Base-by-base conservation (phyloP, 306 rosid genomes). In the Cucurbita pepo region DNA sequence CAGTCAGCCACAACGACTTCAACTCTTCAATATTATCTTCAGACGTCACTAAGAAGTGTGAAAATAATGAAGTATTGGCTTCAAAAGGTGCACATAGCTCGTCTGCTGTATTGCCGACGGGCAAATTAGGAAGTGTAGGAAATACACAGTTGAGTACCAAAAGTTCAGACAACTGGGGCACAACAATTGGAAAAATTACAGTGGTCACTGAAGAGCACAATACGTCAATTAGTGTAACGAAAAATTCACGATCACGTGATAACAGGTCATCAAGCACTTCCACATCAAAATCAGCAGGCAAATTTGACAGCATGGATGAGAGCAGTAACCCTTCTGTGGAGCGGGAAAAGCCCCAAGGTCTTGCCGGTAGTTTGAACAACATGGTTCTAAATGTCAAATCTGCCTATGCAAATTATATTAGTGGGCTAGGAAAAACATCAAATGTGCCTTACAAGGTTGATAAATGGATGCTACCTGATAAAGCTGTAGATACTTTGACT, bases 381-480 rank as follows among this genome's bases (percentile, higher is more conserved):
- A 57, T 72, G 79, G 64, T 56, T 81, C 48, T 75, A 7, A 81
- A 86, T 82, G 89, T 50, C 60, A 85, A 84, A 76, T 84, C 87
- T 71, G 84, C 84, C 80, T 79, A 56, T 78, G 82, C 86, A 60
- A 84, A 78, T 79, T 79, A 75, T 78, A 77, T 77, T 75, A 80
- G 73, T 64, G 65, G 81, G 67, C 81, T 69, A 72, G 83, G 78
- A 77, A 44, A 84, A 67, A 69, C 30, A 58, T 71, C 86, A 13
- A 82, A 64, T 37, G 78, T 54, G 21, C 81, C 88, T 75, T 91
- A 81, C 74, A 87, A 85, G 79, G 87, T 89, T 41, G 99, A 94
- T 80, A 85, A 85, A 54, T 94, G 99, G 99, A 88, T 91, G 99
- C 90, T 91, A 57, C 94, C 92, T 64, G 86, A 94, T 67, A 86